These are phyloP conservation scores for Fomitopsis palustris DNA, from an alignment of 1,284 basidiomycete genomes.

Conservation along the genomic window DNA sequence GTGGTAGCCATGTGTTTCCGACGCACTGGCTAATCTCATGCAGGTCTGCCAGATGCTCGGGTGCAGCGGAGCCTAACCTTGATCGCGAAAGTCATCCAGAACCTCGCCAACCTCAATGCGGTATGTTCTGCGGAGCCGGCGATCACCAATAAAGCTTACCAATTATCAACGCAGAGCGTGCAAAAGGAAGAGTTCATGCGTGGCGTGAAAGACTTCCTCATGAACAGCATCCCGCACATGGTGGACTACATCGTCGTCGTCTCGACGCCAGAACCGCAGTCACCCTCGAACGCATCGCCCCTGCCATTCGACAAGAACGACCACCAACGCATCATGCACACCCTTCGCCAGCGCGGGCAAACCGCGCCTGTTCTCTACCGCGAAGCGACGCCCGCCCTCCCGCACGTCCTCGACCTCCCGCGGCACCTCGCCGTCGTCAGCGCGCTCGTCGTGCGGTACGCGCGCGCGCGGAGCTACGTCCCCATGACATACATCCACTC, in stretches of 20 bases:
- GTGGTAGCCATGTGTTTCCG: slow-evolving; percentile 16
- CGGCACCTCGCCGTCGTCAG: slow-evolving; percentile 69
- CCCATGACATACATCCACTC: slow-evolving; percentile 18
- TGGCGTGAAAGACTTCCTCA: slow-evolving; percentile 63
- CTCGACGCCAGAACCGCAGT: slow-evolving; percentile 50
- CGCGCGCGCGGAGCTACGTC: slow-evolving; percentile 19
- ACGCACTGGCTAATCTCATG: not conserved
- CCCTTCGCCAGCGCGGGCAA: slow-evolving; percentile 49
- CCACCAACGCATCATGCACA: slow-evolving; percentile 49
- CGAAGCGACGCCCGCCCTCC: slow-evolving; percentile 68
- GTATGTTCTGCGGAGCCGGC: slow-evolving; percentile 36
- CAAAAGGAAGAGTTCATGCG: slow-evolving; percentile 75
- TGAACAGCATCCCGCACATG: slow-evolving; percentile 61
- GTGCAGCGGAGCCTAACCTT: slow-evolving; percentile 74
- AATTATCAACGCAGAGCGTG: slow-evolving; percentile 39
- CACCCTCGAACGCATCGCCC: slow-evolving; percentile 22
- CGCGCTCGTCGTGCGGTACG: slow-evolving; percentile 66
- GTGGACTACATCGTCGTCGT: slow-evolving; percentile 69
- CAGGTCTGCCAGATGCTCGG: slow-evolving; percentile 60
- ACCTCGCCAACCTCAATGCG: slow-evolving; percentile 72
- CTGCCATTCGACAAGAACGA: slow-evolving; percentile 43
- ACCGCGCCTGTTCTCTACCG: slow-evolving; percentile 53
- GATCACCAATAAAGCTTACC: not conserved
- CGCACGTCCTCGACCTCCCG: slow-evolving; percentile 68
- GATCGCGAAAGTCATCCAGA: slow-evolving; percentile 79